Percentiles rank a stretch among this genome's conserved stretches.
Evolutionary conservation across 2,329 filamentous ascomycete genomes (phyloP).

Genomic region (Zarea fungicola): DNA sequence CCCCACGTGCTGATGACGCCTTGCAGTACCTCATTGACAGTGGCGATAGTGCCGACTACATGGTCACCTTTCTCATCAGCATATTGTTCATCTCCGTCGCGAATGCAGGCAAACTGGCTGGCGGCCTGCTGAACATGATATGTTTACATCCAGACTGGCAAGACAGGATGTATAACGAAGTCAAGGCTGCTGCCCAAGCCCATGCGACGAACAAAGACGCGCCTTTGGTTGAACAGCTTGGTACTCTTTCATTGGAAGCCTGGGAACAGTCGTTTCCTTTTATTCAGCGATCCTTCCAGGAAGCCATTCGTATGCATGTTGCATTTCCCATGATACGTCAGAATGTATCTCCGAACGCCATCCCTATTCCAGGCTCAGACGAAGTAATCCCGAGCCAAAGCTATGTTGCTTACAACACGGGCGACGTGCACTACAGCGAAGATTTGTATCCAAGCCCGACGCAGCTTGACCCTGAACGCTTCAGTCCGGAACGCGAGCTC

Average conservation of each 20-base stretch:
- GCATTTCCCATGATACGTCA: slow-evolving; percentile 9
- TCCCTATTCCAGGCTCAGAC: neutral
- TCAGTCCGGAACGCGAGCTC: slow-evolving; percentile 7
- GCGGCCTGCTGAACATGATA: neutral
- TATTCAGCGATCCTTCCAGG: slow-evolving; percentile 16
- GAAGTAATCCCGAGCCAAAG: slow-evolving; percentile 21
- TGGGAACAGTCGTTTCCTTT: slow-evolving; percentile 16
- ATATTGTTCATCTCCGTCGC: neutral
- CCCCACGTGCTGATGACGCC: neutral
- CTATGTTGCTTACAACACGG: slow-evolving; percentile 21
- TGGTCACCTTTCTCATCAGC: neutral
- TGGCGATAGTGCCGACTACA: neutral
- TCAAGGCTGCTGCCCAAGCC: neutral
- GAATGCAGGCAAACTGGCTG: neutral
- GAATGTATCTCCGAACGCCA: neutral
- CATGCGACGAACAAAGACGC: neutral
- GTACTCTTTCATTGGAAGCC: slow-evolving; percentile 10
- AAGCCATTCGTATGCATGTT: slow-evolving; percentile 17
- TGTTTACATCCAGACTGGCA: neutral
- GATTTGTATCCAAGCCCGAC: slow-evolving; percentile 19
- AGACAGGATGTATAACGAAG: neutral
- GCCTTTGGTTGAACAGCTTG: slow-evolving; percentile 14
- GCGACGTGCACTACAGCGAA: slow-evolving; percentile 19
- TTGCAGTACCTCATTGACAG: neutral
- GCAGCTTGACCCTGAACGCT: slow-evolving; percentile 18